Base-by-base conservation (phyloP, 2,329 filamentous ascomycete species). In the Falciphora oryzae region DNA sequence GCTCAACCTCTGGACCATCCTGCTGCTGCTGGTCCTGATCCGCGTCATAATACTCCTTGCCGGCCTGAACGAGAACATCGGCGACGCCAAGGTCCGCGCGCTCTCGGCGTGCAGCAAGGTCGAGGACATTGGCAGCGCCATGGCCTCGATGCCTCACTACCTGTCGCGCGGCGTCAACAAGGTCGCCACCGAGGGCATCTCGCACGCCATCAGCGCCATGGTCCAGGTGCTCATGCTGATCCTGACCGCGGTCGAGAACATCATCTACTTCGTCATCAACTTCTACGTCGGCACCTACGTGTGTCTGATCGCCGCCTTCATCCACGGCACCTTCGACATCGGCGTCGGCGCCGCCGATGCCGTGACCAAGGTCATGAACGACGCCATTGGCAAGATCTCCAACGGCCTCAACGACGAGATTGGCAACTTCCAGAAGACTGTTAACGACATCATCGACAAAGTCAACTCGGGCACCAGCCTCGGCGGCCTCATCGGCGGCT, bases 101-200 rank as follows among this genome's bases (percentile, higher is more conserved):
- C 84, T 97, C 63, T 89, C 91, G 63, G 93, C 94, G 68, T 99
- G 95, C 76, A 92, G 89, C 65, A 90, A 91, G 75, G 94, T 98
- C 61, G 94, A 99, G 79, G 92, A 92, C 69, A 86, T 96, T 70
- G 95, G 94, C 68, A 97, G 93, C 74, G 85, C 92, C 66, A 94
- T 99, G 92, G 95, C 94, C 56, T 98, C 95, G 53, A 97, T 98
- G 93, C 95, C 95, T 65, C 90, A 97, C 77, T 98, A 97, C 78
- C 88, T 98, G 74, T 91, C 93, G 2, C 81, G 85, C 63, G 95
- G 95, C 64, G 89, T 97, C 74, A 99, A 99, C 77, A 85, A 92
- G 66, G 79, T 98, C 70, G 90, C 92, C 10, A 91, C 92, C 38
- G 83, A 83, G 61, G 89, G 91, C 65, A 89, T 98, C 69, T 91